phyloP scores from a whole-genome alignment of 1,139 yeast species.

The Suhomyces bolitotheri region DNA sequence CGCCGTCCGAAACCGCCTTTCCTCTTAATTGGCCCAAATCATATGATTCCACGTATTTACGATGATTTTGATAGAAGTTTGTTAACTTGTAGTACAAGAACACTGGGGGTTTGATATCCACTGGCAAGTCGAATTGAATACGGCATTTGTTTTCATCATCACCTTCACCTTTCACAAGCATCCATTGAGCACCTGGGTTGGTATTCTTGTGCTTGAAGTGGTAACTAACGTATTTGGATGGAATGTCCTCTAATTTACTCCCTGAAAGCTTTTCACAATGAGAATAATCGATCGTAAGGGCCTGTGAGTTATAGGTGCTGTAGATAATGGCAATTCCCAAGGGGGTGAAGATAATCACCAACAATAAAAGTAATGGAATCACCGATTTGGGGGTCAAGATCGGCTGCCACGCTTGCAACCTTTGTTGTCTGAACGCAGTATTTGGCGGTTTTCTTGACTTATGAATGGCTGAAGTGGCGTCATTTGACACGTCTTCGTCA shows the following conservation, averaged over 20 bases:
- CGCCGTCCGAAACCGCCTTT: slow-evolving; percentile 49
- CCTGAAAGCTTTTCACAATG: slow-evolving; percentile 49
- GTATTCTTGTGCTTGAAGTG: slow-evolving; percentile 53
- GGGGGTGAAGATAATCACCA: slow-evolving; percentile 72
- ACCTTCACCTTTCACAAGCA: slow-evolving; percentile 31
- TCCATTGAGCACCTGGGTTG: slow-evolving; percentile 59
- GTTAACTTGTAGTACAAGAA: slow-evolving; percentile 70
- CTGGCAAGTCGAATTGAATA: slow-evolving; percentile 60
- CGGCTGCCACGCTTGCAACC: slow-evolving; percentile 79
- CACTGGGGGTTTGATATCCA: slow-evolving; percentile 58
- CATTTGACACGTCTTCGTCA: slow-evolving; percentile 27
- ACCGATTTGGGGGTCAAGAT: slow-evolving; percentile 76
- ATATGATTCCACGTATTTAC: slow-evolving; percentile 72
- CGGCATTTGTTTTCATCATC: slow-evolving; percentile 46
- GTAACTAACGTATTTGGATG: slow-evolving; percentile 49
- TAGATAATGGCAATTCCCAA: slow-evolving; percentile 68
- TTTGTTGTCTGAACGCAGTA: slow-evolving; percentile 74
- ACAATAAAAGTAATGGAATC: slow-evolving; percentile 59
- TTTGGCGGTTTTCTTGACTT: slow-evolving; percentile 71
- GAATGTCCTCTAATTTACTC: slow-evolving; percentile 43
- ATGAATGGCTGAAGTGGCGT: slow-evolving; percentile 27
- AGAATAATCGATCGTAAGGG: slow-evolving; percentile 58
- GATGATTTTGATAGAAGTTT: slow-evolving; percentile 74
- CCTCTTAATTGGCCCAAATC: slow-evolving; percentile 69
- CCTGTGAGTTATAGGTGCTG: slow-evolving; percentile 61